Base-by-base conservation (phyloP, 1,139 yeast species). In the Zygoascus hellenicus region DNA sequence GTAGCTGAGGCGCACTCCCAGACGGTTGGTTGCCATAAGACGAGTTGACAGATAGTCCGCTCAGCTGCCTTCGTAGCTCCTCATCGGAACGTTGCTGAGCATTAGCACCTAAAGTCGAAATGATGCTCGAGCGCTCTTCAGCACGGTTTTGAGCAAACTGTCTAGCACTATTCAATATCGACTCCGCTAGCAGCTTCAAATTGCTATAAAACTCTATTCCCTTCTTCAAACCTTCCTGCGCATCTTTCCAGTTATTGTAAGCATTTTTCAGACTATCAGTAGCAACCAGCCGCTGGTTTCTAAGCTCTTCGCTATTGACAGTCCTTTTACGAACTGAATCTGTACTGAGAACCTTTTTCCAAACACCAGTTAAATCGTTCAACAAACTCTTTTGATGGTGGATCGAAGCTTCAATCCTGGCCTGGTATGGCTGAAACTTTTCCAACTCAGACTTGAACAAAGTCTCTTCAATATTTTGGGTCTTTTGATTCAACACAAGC, bases 381-480 rank as follows among this genome's bases (percentile, higher is more conserved):
- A 88, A 72, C 32, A 81, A 66, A 3, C 69, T 66, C 40, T 75
- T 73, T 61, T 89, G 96, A 45, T 80, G 80, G 43, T 72, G 75
- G 15, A 83, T 74, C 13, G 92, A 77, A 3, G 80, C 77, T 42
- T 82, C 87, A 37, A 92, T 70, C 47, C 95, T 77, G 3, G 75
- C 70, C 48, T 79, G 79, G 56, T 79, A 81, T 0, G 85, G 85
- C 35, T 77, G 77, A 62, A 88, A 92, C 64, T 92, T 92, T 46
- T 76, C 78, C 54, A 92, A 68, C 62, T 89, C 96, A 48, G 78
- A 76, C 13, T 81, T 77, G 62, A 90, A 90, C 16, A 87, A 73
- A 33, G 71, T 67, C 28, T 71, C 68, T 53, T 83, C 92, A 38
- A 74, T 71, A 16, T 79, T 80, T 11, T 74, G 65, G 31, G 75